These are phyloP conservation scores for Leptographium galeiforme DNA, from an alignment of 2,329 filamentous ascomycete genomes.

Conservation along the genomic window DNA sequence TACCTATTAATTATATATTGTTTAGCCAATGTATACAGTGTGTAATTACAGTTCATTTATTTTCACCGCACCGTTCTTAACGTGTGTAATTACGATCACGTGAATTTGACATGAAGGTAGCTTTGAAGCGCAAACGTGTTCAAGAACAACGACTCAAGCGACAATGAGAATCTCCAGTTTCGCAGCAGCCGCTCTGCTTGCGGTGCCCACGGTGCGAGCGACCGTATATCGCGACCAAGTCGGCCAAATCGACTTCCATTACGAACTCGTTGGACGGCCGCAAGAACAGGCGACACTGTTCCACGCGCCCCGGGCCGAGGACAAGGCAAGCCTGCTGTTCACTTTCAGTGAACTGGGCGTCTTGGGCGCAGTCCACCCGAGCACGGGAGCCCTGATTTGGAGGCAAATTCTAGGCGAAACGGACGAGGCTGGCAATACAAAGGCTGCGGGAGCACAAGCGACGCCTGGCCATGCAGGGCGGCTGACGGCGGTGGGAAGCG, in stretches of 20 bases:
- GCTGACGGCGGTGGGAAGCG: constrained; percentile 62
- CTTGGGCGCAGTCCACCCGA: constrained; percentile 79
- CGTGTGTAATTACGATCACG: too few relatives aligned
- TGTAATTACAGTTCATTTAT: too few relatives aligned
- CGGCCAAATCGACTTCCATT: constrained; percentile 83
- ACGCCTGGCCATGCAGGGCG: constrained; percentile 33
- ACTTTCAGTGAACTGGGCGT: constrained; percentile 76
- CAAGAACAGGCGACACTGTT: constrained; percentile 83
- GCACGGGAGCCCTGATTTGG: constrained; percentile 75
- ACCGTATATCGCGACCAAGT: constrained; percentile 75
- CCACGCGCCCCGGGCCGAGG: constrained; percentile 68
- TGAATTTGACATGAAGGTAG: too few relatives aligned
- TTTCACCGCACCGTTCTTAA: too few relatives aligned
- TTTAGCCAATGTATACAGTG: too few relatives aligned
- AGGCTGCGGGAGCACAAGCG: constrained; percentile 23
- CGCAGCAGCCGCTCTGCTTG: not conserved
- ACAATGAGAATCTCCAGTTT: not conserved
- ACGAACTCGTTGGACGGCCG: constrained; percentile 74
- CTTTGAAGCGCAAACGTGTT: too few relatives aligned
- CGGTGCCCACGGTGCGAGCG: constrained; percentile 38
- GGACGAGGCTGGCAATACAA: constrained; percentile 22
- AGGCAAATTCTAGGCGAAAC: constrained; percentile 50
- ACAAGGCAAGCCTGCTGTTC: constrained; percentile 81
- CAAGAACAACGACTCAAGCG: too few relatives aligned
- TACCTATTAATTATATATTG: too few relatives aligned